Percentiles rank a stretch among this genome's conserved stretches.
phyloP scores from a whole-genome alignment of 495 filamentous ascomycete species.

The Lepidopterella palustris region DNA sequence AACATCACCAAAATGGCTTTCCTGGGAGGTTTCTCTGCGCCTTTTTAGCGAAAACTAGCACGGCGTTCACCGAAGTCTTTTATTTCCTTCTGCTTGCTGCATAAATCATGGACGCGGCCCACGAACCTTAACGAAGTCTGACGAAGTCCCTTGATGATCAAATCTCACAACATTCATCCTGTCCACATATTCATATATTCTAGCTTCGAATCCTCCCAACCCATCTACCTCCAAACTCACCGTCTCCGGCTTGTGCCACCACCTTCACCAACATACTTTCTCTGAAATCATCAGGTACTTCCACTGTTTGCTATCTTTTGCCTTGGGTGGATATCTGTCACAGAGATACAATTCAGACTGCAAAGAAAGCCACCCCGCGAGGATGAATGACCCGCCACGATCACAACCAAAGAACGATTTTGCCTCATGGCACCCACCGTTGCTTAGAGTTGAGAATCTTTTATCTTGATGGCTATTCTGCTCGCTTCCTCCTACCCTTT shows the following conservation, averaged over 20 bases:
- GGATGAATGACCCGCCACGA: slow-evolving; percentile 21
- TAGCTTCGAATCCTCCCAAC: slow-evolving; percentile 2
- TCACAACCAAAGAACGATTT: slow-evolving; percentile 23
- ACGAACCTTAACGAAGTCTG: slow-evolving; percentile 17
- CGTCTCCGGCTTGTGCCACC: background rate
- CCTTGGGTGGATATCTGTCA: slow-evolving; percentile 11
- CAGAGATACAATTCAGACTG: slow-evolving; percentile 17
- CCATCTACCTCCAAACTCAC: background rate
- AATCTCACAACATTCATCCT: slow-evolving; percentile 8
- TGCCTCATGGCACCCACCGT: slow-evolving; percentile 24
- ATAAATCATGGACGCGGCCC: slow-evolving; percentile 22
- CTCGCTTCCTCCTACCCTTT: background rate
- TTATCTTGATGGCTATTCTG: background rate
- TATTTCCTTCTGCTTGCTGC: slow-evolving; percentile 17
- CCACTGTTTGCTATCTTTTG: slow-evolving; percentile 5
- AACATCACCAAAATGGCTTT: slow-evolving; percentile 10
- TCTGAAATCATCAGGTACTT: slow-evolving; percentile 3
- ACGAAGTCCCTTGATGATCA: slow-evolving; percentile 27
- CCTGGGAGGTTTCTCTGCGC: slow-evolving; percentile 17
- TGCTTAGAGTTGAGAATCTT: slow-evolving; percentile 29
- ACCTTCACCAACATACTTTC: background rate
- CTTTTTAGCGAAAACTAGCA: slow-evolving; percentile 27
- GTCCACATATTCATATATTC: slow-evolving; percentile 9
- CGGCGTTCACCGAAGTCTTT: slow-evolving; percentile 25
- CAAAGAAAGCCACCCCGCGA: slow-evolving; percentile 17